A percentile compares a stretch with the other conserved stretches of the same genome.
Evolutionary conservation across 208 protist genomes (phyloP).

Genomic region (Herpetomonas samuelpessoai): DNA sequence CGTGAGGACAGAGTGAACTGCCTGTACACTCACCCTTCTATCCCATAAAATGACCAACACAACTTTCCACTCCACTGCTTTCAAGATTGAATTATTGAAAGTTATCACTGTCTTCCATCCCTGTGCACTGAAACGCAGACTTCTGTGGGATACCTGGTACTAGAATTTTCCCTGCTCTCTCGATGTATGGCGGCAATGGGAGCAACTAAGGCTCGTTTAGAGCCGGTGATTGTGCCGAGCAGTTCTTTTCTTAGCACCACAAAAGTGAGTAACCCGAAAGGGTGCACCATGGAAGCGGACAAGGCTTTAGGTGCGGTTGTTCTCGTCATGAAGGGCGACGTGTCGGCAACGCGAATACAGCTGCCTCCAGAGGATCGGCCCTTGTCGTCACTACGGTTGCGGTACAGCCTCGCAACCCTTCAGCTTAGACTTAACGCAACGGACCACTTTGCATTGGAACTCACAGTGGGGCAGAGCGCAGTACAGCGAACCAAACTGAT

Average conservation of each 20-base stretch:
- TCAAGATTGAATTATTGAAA: too few species aligned
- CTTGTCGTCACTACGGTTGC: conserved; percentile 39
- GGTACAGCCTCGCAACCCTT: conserved; percentile 42
- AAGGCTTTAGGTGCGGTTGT: conserved; percentile 30
- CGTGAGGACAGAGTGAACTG: too few species aligned
- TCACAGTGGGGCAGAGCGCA: conserved; percentile 39
- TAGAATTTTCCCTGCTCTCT: too few species aligned
- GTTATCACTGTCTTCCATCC: too few species aligned
- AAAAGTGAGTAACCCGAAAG: conserved; percentile 49
- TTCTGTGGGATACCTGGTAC: too few species aligned
- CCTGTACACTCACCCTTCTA: too few species aligned
- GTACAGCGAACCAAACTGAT: conserved; percentile 56
- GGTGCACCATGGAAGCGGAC: conserved; percentile 62
- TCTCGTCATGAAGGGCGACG: conserved; percentile 52
- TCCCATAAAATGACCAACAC: too few species aligned
- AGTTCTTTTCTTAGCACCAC: conserved; percentile 29
- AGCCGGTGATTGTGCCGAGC: conserved; percentile 30
- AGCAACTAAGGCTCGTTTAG: conserved; percentile 6
- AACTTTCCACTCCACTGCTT: too few species aligned
- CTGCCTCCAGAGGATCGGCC: conserved; percentile 64
- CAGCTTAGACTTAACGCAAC: conserved; percentile 47
- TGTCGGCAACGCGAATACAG: conserved; percentile 40
- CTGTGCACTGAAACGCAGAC: too few species aligned
- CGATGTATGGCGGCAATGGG: too few species aligned
- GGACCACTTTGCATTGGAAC: conserved; percentile 69